phyloP scores from a whole-genome alignment of 2,329 filamentous ascomycete species.

The Dactylellina drechsleri region DNA sequence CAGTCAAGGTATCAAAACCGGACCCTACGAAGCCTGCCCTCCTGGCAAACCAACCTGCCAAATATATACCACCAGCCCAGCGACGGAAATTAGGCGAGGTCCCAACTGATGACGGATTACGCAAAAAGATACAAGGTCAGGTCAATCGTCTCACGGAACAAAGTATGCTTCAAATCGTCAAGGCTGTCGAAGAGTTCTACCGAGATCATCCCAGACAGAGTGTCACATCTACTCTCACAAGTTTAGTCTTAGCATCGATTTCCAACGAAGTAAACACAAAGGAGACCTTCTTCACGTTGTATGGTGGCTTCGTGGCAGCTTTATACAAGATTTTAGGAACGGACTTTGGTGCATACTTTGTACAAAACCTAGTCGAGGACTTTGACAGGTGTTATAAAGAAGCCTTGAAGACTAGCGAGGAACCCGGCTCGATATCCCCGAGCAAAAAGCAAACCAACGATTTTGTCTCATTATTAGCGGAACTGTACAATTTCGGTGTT shows the following conservation, averaged over 20 bases:
- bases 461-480: constrained; percentile 80
- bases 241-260: constrained; percentile 80
- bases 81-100: constrained; percentile 73
- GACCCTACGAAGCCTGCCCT: constrained; percentile 46
- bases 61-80: constrained; percentile 90
- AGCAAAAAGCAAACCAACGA: constrained; percentile 67
- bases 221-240: constrained; percentile 81
- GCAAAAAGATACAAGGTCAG: constrained; percentile 83
- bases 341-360: constrained; percentile 86
- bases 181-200: constrained; percentile 84
- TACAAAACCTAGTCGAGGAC: constrained; percentile 79
- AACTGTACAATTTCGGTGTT: constrained; percentile 92
- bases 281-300: constrained; percentile 89
- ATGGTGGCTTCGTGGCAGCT: constrained; percentile 87
- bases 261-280: constrained; percentile 80
- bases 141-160: constrained; percentile 93
- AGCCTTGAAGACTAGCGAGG: constrained; percentile 10
- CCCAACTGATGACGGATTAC: constrained; percentile 71
- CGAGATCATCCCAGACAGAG: constrained; percentile 84
- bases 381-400: constrained; percentile 68
- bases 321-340: constrained; percentile 86
- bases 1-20: constrained; percentile 17
- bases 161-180: constrained; percentile 84
- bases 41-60: constrained; percentile 55
- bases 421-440: constrained; percentile 6